Evolutionary conservation across 2,329 filamentous ascomycete species (phyloP), one percentile per base, ranked within the genome.

Genomic region (Didymella exigua): DNA sequence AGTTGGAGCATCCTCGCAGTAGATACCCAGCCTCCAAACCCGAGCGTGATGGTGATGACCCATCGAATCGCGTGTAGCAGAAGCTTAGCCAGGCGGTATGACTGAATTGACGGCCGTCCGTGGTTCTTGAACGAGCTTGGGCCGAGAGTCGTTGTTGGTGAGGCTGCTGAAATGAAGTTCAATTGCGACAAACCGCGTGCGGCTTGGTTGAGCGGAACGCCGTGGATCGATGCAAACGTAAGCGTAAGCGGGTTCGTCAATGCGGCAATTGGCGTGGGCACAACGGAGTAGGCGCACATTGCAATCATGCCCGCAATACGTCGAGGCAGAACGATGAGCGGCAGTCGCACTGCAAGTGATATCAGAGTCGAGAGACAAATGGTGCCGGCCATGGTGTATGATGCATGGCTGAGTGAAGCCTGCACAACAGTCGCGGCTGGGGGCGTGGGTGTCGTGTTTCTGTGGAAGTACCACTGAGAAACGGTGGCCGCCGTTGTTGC

Each of bases 401-500:
- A 81, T 2, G 93, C 89, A 76, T 99, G 95, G 44, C 82, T 81
- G 38, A 96, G 80, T 13, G 93, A 93, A 6, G 93, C 93, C 58
- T 85, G 81, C 23, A 98, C 91, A 42, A 98, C 89, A 50, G 93
- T 88, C 52, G 84, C 82, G 1, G 91, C 93, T 0, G 90, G 87
- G 2, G 92, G 87, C 8, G 88, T 82, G 5, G 93, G 91, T 10
- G 87, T 84, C 4, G 87, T 86, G 66, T 96, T 89, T 59, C 95
- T 91, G 75, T 98, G 93, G 75, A 98, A 99, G 76, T 99, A 99
- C 95, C 95, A 99, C 75, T 99, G 95, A 34, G 91, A 96, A 21
- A 98, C 93, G 0, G 93, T 96, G 10, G 95, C 95, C 21, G 92
- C 93, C 13, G 93, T 96, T 14, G 93, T 95, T 19, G 91, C 88